phyloP scores from a whole-genome alignment of 2,329 filamentous ascomycete genomes.

The Ceratocystis papillata region DNA sequence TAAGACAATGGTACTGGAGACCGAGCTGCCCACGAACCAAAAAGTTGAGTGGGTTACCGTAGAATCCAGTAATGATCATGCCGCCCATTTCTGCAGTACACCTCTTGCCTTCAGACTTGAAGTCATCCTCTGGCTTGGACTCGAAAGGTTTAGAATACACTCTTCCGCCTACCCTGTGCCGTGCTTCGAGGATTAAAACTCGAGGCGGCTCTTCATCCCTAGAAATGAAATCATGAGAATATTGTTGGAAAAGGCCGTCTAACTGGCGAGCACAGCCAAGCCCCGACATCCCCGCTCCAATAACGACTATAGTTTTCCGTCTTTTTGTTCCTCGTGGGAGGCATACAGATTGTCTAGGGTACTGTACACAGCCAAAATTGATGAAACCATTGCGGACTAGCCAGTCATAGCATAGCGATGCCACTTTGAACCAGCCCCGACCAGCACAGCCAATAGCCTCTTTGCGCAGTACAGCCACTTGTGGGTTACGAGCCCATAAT shows the following conservation, averaged over 20 bases:
- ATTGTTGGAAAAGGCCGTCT: conserved; percentile 73
- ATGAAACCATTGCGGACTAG: conserved; percentile 83
- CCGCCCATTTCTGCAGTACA: conserved; percentile 94
- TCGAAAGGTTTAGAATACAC: conserved; percentile 71
- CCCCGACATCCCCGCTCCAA: conserved; percentile 91
- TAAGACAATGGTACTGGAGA: conserved; percentile 72
- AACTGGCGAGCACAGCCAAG: conserved; percentile 86
- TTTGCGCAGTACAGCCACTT: conserved; percentile 67
- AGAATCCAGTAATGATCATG: conserved; percentile 96
- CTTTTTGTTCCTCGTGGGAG: conserved; percentile 38
- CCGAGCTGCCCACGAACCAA: conserved; percentile 84
- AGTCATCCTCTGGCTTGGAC: conserved; percentile 44
- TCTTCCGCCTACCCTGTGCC: conserved; percentile 76
- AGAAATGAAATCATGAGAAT: conserved; percentile 55
- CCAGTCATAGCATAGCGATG: conserved; percentile 86
- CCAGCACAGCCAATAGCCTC: conserved; percentile 89
- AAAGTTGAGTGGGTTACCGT: conserved; percentile 88
- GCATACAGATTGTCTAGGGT: conserved; percentile 39
- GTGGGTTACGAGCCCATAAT: conserved; percentile 78
- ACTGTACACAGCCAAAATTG: conserved; percentile 75
- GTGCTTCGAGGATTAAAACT: conserved; percentile 75
- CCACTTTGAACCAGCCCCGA: conserved; percentile 75
- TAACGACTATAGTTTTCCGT: conserved; percentile 67
- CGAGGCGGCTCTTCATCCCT: conserved; percentile 58
- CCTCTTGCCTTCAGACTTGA: conserved; percentile 43